phyloP scores from a whole-genome alignment of 306 rosid species.

The Arachis stenosperma region DNA sequence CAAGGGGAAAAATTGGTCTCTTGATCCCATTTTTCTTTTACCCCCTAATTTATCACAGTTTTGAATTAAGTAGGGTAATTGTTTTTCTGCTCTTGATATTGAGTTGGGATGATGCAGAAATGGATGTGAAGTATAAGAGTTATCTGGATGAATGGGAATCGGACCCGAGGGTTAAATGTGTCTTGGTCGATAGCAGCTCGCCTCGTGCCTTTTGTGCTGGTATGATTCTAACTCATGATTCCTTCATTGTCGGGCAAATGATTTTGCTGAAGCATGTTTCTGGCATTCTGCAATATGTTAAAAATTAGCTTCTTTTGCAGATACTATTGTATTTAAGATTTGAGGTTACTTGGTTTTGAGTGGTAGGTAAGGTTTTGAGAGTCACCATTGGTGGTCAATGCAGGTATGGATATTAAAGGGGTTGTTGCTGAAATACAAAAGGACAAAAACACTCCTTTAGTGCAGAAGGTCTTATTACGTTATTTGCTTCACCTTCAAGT shows the following conservation, averaged over 20 bases:
- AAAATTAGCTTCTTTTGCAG: constrained; percentile 36
- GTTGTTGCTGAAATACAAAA: constrained; percentile 96
- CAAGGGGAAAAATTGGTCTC: constrained; percentile 9
- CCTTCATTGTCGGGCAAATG: background rate
- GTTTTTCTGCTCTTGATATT: constrained; percentile 19
- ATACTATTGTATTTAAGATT: constrained; percentile 29
- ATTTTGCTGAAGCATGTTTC: constrained; percentile 25
- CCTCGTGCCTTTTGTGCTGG: constrained; percentile 96
- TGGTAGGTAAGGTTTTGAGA: constrained; percentile 61
- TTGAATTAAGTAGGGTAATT: background rate
- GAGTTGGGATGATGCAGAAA: constrained; percentile 58
- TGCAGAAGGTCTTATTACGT: constrained; percentile 75
- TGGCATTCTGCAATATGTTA: constrained; percentile 17
- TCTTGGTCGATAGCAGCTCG: constrained; percentile 84
- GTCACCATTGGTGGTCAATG: constrained; percentile 68
- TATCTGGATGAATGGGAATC: constrained; percentile 94
- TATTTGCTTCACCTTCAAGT: constrained; percentile 47
- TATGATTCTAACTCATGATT: constrained; percentile 39
- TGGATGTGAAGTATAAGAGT: constrained; percentile 84
- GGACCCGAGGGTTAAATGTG: constrained; percentile 85
- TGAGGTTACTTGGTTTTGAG: constrained; percentile 51
- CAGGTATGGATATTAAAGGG: constrained; percentile 99
- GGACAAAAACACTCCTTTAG: constrained; percentile 96
- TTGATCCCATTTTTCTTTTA: background rate
- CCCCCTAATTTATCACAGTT: background rate